A percentile compares a stretch with the other conserved stretches of the same genome.
phyloP scores from a whole-genome alignment of 139 green algal species.

The Dunaliella primolecta region DNA sequence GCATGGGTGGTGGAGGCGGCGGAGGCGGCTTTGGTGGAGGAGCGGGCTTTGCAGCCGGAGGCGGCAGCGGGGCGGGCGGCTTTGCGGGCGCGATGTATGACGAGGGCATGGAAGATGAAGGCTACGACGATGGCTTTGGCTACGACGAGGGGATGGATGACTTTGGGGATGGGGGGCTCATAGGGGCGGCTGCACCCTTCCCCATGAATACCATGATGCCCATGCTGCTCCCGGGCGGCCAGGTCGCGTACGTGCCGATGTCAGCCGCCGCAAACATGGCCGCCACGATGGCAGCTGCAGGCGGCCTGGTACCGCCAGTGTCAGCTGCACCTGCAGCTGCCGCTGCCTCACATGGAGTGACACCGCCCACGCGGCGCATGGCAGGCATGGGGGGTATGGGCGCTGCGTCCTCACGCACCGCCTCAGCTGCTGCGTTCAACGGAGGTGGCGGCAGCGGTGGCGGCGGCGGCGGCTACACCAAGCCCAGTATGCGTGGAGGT shows the following conservation, averaged over 20 bases:
- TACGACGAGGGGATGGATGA: slow-evolving; percentile 14
- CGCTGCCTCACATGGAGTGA: too few relatives aligned
- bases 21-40: neutral
- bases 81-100: neutral
- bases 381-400: neutral
- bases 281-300: neutral
- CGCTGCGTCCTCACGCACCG: too few relatives aligned
- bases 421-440: too few relatives aligned
- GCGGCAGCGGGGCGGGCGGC: neutral
- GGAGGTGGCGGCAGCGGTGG: neutral
- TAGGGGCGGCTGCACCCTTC: neutral
- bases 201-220: slow-evolving; percentile 11
- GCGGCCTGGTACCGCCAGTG: neutral
- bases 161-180: neutral
- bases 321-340: neutral
- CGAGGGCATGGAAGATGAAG: slow-evolving; percentile 5
- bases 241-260: slow-evolving; percentile 17
- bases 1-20: too few relatives aligned
- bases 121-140: slow-evolving; percentile 21
- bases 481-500: neutral
- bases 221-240: slow-evolving; percentile 23
- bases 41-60: neutral
- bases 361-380: neutral
- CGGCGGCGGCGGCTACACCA: neutral
- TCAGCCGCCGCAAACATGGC: slow-evolving; percentile 6